Base-by-base conservation (phyloP, 441 rosid genomes). In the Erodium texanum region DNA sequence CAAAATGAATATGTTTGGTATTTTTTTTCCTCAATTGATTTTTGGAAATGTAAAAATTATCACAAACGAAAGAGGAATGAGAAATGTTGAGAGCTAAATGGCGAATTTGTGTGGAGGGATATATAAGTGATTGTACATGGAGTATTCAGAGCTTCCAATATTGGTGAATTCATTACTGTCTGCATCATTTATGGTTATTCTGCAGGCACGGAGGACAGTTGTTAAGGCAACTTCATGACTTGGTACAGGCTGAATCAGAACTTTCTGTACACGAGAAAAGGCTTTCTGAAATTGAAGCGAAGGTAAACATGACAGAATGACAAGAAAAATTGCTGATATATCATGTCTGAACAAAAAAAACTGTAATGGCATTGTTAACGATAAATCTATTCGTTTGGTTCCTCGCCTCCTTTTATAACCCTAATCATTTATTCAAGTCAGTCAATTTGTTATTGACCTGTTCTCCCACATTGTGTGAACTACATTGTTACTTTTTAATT, bases 161-260 rank as follows among this genome's bases (percentile, higher is more conserved):
- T 19, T 73, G n/a, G 10, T 10, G 34, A 15, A 56, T 68, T 22
- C 66, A 24, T 45, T 27, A 19, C n/a, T 59, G 8, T 29, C 59
- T 32, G 50, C 65, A 63, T 34, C n/a, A 16, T 18, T 2, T 18
- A 24, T 32, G 10, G 22, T 54, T 65, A 56, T 62, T 64, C 2
- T 66, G 24, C 84, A 92, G 98, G 84, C 96, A 94, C 70, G 97
- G 96, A 68, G 96, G 98, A 77, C 91, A 88, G 79, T 80, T 92
- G 69, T 82, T 94, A 71, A 81, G 92, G 82, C 89, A 83, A 80
- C 92, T 94, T 76, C 96, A 92, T 83, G 82, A 82, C 67, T 80
- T 90, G 81, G 88, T 89, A 65, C 90, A 88, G 78, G 87, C 95
- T 52, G 99, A 90, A 81, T 80, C 83, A 76, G 75, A 86, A 66